Evolutionary conservation across 192 early-diverging fungal genomes (phyloP).

Genomic region (Rhizophagus clarus): DNA sequence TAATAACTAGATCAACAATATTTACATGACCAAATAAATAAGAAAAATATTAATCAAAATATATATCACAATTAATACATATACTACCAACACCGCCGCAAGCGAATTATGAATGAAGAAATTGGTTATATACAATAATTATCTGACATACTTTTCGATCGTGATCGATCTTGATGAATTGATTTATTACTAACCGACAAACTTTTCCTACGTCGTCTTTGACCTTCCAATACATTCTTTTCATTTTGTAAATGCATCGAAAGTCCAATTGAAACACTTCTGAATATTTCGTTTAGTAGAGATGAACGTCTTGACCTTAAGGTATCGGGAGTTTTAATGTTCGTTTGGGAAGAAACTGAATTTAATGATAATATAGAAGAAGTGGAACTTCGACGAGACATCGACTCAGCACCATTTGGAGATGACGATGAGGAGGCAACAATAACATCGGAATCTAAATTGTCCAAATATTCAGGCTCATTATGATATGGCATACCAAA

Average conservation of each 20-base stretch:
- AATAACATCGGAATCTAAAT: background rate
- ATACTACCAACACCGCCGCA: background rate
- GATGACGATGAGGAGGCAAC: background rate
- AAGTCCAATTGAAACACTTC: slow-evolving; percentile 25
- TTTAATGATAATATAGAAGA: background rate
- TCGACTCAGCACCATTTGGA: background rate
- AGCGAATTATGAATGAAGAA: background rate
- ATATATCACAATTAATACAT: no score
- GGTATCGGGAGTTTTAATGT: background rate
- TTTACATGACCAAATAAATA: no score
- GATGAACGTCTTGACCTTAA: slow-evolving; percentile 4
- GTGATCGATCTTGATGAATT: background rate
- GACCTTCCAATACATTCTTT: slow-evolving; percentile 21
- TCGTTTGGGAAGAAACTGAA: background rate
- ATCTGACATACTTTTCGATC: slow-evolving; percentile 2
- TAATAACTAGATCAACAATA: no score
- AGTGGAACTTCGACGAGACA: slow-evolving; percentile 8
- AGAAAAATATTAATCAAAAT: no score
- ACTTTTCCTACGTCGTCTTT: background rate
- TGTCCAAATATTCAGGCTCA: slow-evolving; percentile 12
- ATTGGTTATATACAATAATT: background rate
- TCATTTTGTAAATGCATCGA: slow-evolving; percentile 32
- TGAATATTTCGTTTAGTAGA: slow-evolving; percentile 27
- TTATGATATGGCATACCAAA: slow-evolving; percentile 21
- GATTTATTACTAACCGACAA: background rate